Evolutionary conservation across 2,329 filamentous ascomycete species (phyloP).

Genomic region (Knufia fluminis): DNA sequence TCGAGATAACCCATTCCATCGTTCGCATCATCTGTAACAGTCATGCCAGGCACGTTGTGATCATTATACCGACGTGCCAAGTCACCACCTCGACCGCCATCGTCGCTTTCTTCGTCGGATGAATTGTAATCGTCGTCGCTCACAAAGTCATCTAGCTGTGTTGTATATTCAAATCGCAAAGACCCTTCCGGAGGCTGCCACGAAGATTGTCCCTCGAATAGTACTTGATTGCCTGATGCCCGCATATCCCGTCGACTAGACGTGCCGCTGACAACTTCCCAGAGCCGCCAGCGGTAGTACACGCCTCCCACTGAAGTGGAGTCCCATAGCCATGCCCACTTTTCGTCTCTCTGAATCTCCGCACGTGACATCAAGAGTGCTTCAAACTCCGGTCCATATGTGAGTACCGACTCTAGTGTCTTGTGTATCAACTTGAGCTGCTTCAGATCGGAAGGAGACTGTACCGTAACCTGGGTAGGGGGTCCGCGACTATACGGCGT

Average conservation of each 20-base stretch:
- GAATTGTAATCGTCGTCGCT: slow-evolving; percentile 80
- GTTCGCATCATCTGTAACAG: slow-evolving; percentile 15
- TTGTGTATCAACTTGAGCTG: slow-evolving; percentile 79
- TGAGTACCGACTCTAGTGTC: slow-evolving; percentile 69
- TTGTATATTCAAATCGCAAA: slow-evolving; percentile 73
- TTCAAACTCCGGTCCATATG: slow-evolving; percentile 79
- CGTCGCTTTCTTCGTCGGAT: slow-evolving; percentile 68
- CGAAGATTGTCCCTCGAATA: slow-evolving; percentile 67
- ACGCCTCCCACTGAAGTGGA: slow-evolving; percentile 67
- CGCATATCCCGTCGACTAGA: slow-evolving; percentile 23
- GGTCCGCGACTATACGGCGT: slow-evolving; percentile 34
- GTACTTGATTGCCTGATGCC: slow-evolving; percentile 32
- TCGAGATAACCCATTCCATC: slow-evolving; percentile 61
- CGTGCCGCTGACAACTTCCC: slow-evolving; percentile 68
- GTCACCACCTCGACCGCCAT: slow-evolving; percentile 34
- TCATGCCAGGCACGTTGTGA: slow-evolving; percentile 21
- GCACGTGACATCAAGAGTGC: slow-evolving; percentile 80
- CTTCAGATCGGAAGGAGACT: slow-evolving; percentile 66
- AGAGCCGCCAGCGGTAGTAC: slow-evolving; percentile 89
- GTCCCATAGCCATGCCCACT: slow-evolving; percentile 92
- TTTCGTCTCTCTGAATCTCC: slow-evolving; percentile 75
- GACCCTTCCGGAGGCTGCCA: slow-evolving; percentile 69
- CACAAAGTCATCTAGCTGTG: slow-evolving; percentile 66
- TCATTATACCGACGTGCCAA: slow-evolving; percentile 34
- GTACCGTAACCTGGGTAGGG: slow-evolving; percentile 60